phyloP scores from a whole-genome alignment of 306 rosid species.

The Castanea sativa region DNA sequence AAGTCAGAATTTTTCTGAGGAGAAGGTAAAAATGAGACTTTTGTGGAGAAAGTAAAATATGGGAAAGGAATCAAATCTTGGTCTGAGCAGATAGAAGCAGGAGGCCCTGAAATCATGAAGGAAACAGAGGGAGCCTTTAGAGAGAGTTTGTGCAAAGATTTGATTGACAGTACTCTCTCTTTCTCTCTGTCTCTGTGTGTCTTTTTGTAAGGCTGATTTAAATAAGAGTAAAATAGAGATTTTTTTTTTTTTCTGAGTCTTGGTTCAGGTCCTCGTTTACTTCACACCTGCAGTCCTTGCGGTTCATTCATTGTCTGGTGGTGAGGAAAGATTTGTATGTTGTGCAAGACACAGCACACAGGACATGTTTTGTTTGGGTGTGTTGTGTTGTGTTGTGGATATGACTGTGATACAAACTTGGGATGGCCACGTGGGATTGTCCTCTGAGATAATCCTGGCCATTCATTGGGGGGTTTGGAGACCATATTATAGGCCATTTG shows the following conservation, averaged over 20 bases:
- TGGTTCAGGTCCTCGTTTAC: conserved; percentile 30
- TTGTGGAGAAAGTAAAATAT: conserved; percentile 14
- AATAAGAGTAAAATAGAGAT: neutral
- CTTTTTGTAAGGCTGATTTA: neutral
- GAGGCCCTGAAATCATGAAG: conserved; percentile 53
- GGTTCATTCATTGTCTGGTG: neutral
- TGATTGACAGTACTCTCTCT: conserved; percentile 26
- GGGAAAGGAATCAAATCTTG: conserved; percentile 24
- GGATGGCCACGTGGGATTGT: neutral
- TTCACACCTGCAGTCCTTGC: neutral
- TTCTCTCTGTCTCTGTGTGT: conserved; percentile 2
- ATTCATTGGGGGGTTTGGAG: neutral
- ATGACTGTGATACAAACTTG: neutral
- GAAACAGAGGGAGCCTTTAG: conserved; percentile 3
- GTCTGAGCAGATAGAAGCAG: neutral
- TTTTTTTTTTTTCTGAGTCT: neutral
- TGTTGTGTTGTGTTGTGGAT: neutral
- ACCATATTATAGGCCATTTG: neutral
- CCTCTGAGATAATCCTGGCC: neutral
- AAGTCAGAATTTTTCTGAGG: conserved; percentile 10
- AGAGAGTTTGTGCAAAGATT: conserved; percentile 25
- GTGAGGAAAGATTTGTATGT: neutral
- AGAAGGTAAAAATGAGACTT: conserved; percentile 6
- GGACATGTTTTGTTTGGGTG: neutral
- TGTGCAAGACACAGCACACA: neutral